These are phyloP conservation scores for Zanthoxylum bungeanum DNA, from an alignment of 345 rosid genomes.

Conservation along the genomic window DNA sequence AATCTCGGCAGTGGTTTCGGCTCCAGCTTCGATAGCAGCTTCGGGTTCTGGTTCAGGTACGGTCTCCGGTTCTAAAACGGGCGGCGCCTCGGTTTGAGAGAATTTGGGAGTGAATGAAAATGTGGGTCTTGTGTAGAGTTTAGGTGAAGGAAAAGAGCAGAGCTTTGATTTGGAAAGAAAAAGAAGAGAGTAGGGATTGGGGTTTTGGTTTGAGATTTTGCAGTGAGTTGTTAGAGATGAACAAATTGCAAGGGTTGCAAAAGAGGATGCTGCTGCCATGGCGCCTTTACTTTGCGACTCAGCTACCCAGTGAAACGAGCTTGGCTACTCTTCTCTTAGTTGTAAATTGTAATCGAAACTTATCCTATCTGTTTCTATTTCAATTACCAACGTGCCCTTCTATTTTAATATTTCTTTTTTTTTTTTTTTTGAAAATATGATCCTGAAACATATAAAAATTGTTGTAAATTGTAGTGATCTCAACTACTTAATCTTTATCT, in stretches of 20 bases:
- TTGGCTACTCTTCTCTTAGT: too few species aligned
- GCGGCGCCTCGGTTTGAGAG: conserved; percentile 32
- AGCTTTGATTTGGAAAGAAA: conserved; percentile 27
- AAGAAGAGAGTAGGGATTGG: not conserved
- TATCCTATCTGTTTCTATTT: conserved; percentile 9
- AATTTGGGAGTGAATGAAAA: conserved; percentile 34
- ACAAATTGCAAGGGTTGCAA: conserved; percentile 54
- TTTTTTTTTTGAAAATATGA: not conserved
- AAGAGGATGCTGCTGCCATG: conserved; percentile 33
- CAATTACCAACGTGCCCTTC: conserved; percentile 9
- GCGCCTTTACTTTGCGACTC: not conserved
- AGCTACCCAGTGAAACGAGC: not conserved
- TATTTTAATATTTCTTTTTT: not conserved
- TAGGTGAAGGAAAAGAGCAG: conserved; percentile 16
- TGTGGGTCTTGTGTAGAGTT: conserved; percentile 29
- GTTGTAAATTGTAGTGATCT: too few species aligned
- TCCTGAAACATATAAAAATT: too few species aligned
- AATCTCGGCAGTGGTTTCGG: conserved; percentile 29
- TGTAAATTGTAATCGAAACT: not conserved
- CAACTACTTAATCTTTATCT: too few species aligned
- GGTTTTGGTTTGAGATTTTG: conserved; percentile 31
- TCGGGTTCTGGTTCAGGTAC: conserved; percentile 32
- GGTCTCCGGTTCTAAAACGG: conserved; percentile 44
- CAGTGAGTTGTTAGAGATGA: conserved; percentile 57
- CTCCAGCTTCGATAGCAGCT: conserved; percentile 32